Base-by-base conservation (phyloP, 1,284 basidiomycete genomes). In the Apiotrichum domesticum region DNA sequence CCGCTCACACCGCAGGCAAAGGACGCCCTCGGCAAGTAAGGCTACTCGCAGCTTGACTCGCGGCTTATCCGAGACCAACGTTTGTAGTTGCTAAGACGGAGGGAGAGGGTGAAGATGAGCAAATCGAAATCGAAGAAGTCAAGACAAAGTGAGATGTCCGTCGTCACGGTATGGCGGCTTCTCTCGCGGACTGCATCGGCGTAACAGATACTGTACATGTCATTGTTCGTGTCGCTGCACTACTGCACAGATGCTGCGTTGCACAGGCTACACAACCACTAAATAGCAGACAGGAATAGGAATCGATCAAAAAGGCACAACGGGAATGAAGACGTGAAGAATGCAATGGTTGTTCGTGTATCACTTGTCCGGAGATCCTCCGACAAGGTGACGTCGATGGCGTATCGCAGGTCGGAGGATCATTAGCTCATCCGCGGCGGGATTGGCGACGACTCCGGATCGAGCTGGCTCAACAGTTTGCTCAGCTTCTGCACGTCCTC, bases 401-500 rank as follows among this genome's bases (percentile, higher is more conserved):
- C 29, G 29, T 29, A 29, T 29, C 29, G 29, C 29, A 29, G 29
- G 29, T 29, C 29, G 29, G 29, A 29, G 29, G 29, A 3, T 29
- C 9, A 3, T 6, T 15, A 29, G n/a, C n/a, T 33, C 11, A 3
- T 9, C 3, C 15, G 29, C 7, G 48, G 47, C 11, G 6, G 48
- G 33, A 52, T 39, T 4, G 68, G 64, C n/a, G 68, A 65, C 11
- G 63, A 64, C 35, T 71, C 66, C 11, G 68, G 66, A 47, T 72
- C 70, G 6, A 72, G 57, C 54, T 72, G 63, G 34, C 60, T 62
- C 52, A 73, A 57, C 6, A 73, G 61, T 41, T 63, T 46, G 50
- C 67, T 73, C 29, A 73, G 56, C 55, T 66, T 61, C 50, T 68
- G 66, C 33, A 73, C 66, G 44, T 73, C 69, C 52, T 71, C 70